Percentiles rank a stretch among this genome's conserved stretches.
Conservation (phyloP, 2,329 filamentous ascomycete genomes). For the Beauveria australis region DNA sequence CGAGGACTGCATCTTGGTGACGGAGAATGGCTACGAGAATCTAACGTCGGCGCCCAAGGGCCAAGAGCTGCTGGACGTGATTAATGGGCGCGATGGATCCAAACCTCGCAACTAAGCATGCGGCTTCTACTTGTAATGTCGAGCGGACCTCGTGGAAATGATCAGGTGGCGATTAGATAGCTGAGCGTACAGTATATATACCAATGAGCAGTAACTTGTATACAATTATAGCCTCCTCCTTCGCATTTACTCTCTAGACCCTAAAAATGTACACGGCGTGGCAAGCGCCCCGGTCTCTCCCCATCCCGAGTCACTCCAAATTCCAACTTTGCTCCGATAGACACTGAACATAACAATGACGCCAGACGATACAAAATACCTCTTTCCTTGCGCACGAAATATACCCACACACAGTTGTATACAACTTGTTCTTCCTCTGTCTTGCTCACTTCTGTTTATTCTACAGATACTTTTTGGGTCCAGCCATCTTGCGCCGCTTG, state of each 20-base stretch:
- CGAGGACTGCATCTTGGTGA: constrained; percentile 84
- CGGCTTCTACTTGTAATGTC: neutral
- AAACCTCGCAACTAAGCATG: neutral
- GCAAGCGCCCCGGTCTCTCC: neutral
- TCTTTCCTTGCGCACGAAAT: neutral
- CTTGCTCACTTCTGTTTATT: neutral
- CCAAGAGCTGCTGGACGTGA: constrained; percentile 57
- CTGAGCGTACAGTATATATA: neutral
- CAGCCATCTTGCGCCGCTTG: constrained; percentile 65
- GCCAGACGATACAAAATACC: neutral
- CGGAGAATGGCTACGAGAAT: constrained; percentile 70
- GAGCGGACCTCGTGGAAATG: too few species aligned
- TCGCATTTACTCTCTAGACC: neutral
- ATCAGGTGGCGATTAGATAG: neutral
- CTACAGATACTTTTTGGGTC: constrained; percentile 89
- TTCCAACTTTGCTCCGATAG: neutral
- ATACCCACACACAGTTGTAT: neutral
- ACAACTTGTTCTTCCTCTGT: neutral
- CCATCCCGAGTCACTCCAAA: neutral
- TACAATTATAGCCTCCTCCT: neutral
- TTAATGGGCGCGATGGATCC: constrained; percentile 30
- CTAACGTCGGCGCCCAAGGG: constrained; percentile 73
- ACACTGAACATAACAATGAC: neutral
- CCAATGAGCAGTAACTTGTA: neutral
- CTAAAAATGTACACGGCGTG: neutral